A percentile compares a stretch with the other conserved stretches of the same genome.
These are phyloP conservation scores for Saccharum officinarum DNA, from an alignment of 176 grass and related monocot genomes.

Conservation along the genomic window DNA sequence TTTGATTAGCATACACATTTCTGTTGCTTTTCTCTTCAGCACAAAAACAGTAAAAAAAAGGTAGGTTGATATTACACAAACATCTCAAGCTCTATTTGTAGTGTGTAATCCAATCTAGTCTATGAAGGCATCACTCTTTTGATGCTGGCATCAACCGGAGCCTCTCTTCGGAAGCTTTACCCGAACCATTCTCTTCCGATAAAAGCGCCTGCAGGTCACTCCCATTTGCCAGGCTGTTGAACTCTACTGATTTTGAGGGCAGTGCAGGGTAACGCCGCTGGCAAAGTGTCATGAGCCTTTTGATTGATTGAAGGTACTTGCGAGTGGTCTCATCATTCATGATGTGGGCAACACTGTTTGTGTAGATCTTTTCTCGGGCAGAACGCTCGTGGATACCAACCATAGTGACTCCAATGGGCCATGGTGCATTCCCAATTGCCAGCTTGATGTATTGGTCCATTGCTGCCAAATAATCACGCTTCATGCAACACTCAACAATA, in stretches of 20 bases:
- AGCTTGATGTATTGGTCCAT: slow-evolving; percentile 95
- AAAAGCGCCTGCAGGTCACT: slow-evolving; percentile 87
- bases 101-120: slow-evolving; percentile 13
- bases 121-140: slow-evolving; percentile 45
- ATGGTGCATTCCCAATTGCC: slow-evolving; percentile 89
- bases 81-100: slow-evolving; percentile 24
- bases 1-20: slow-evolving; percentile 35
- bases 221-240: slow-evolving; percentile 93
- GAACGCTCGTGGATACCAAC: slow-evolving; percentile 95
- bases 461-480: slow-evolving; percentile 85
- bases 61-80: slow-evolving; percentile 27
- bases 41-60: not conserved
- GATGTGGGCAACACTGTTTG: slow-evolving; percentile 85
- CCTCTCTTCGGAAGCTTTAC: slow-evolving; percentile 44
- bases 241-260: slow-evolving; percentile 89
- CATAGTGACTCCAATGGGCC: slow-evolving; percentile 97
- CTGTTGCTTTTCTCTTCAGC: not conserved
- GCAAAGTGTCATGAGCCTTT: slow-evolving; percentile 89
- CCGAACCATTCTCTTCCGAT: slow-evolving; percentile 40
- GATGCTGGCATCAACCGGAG: slow-evolving; percentile 57
- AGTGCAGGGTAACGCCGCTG: slow-evolving; percentile 72
- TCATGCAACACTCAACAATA: slow-evolving; percentile 82
- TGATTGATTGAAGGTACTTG: slow-evolving; percentile 87
- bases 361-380: slow-evolving; percentile 85
- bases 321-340: slow-evolving; percentile 95